phyloP scores from a whole-genome alignment of 179 eudicot species.

The Silene coronaria region DNA sequence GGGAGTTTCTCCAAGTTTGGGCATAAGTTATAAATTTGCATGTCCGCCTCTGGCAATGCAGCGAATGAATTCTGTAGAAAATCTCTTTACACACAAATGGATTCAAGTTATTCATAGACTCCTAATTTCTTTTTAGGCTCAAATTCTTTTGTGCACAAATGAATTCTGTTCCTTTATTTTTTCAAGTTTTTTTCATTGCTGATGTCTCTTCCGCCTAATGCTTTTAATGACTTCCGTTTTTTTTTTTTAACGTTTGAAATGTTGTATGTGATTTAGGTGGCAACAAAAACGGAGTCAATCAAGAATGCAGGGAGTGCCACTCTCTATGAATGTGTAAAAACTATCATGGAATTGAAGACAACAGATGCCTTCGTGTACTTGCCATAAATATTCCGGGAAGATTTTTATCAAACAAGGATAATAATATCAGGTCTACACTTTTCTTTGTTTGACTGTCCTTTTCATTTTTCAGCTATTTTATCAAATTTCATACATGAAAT shows the following conservation, averaged over 20 bases:
- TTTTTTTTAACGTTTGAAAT: not conserved
- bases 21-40: not conserved
- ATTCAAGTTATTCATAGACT: not conserved
- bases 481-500: not conserved
- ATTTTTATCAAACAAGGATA: slow-evolving; percentile 92
- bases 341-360: slow-evolving; percentile 96
- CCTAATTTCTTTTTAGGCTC: not conserved
- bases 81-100: too few species aligned
- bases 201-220: not conserved
- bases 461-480: not conserved
- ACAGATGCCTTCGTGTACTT: slow-evolving; percentile 89
- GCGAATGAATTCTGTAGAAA: not conserved
- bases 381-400: slow-evolving; percentile 97
- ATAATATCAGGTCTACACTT: slow-evolving; percentile 71
- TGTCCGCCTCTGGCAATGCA: not conserved
- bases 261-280: slow-evolving; percentile 53
- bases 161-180: not conserved
- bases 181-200: not conserved
- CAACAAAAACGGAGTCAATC: slow-evolving; percentile 97
- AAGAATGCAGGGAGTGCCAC: slow-evolving; percentile 98
- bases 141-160: not conserved
- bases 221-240: not conserved
- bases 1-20: not conserved
- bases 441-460: not conserved
- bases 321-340: slow-evolving; percentile 92